Evolutionary conservation across 1,139 yeast genomes (phyloP), one percentile per base, ranked within the genome.

Genomic region (Magnusiomyces tetraspermus): DNA sequence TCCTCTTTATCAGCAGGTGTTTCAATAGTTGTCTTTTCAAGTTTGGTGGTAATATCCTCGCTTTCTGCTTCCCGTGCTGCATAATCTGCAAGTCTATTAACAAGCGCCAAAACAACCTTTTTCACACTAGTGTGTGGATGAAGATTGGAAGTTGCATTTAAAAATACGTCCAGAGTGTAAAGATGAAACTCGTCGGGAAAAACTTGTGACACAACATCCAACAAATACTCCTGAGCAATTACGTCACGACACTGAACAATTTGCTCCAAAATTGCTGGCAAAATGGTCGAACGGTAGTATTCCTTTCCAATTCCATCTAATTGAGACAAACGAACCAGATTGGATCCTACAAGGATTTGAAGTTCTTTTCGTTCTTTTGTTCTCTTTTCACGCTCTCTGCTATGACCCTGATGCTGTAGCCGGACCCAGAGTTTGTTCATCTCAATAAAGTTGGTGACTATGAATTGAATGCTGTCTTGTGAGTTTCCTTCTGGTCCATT

Each of bases 341-440:
- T 94, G 21, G 95, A 84, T 0, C 98, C 98, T 46, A 92, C 95
- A 53, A 94, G 76, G 55, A 92, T 88, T 69, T 87, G 92, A 59
- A 92, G 76, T 68, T 94, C 97, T 61, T 83, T 83, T 19, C 98
- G 76, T 68, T 94, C 98, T 56, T 76, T 77, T 31, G 77, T 79
- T 52, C 97, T 76, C 65, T 83, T 78, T 49, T 77, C 82, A 46
- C 90, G 77, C 61, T 92, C 96, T 37, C 87, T 78, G 1, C 94
- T 80, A 59, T 89, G 96, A 0, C 98, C 98, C 67, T 89, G 96
- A 65, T 90, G 96, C 70, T 92, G 97, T 57, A 89, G 74, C 52
- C 98, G 76, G 1, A 94, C 97, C 98, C 98, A 92, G 49, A 92
- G 74, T 67, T 94, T 92, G 71, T 94, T 92, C 98, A 92, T 92